Base-by-base conservation (phyloP, 441 rosid genomes). In the Daphne laureola region DNA sequence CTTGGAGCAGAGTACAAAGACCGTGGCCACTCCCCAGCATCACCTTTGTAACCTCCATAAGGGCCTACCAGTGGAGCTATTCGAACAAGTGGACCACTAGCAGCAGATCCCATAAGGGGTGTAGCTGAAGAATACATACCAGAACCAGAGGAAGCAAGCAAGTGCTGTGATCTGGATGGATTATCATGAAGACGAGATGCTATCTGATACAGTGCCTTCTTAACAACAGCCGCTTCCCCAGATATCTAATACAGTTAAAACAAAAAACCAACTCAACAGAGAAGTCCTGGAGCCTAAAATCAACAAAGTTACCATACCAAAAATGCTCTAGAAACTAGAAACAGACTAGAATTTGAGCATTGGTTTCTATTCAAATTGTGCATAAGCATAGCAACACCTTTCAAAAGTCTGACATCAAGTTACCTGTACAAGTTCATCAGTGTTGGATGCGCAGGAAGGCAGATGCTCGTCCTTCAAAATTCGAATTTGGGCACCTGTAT, bases 381-480 rank as follows among this genome's bases (percentile, higher is more conserved):
- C 18, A 62, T 14, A 26, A 51, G 43, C 49, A 17, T 51, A 49
- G 36, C 38, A 43, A 43, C 17, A 58, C 6, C 5, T 11, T 2
- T 45, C 43, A 35, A 66, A 5, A 44, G 18, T 38, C 25, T 4
- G 11, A 31, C 43, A 43, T 12, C 23, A 27, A 42, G 18, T 58
- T 67, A 93, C 97, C 94, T 87, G 99, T 57, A 94, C 83, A 71
- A 94, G 99, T 72, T 90, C 98, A 73, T 94, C 99, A 12, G 92
- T 72, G 68, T 43, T 69, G 73, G 86, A 68, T 9, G 98, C 94
- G 77, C 97, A 90, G 16, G 86, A 46, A 38, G 99, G 99, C 66
- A 94, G 70, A 63, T 82, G 90, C 3, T 90, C 81, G 56, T 90
- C 97, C 81, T 90, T 94, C 25, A 87, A 74, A 61, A 94, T 87